phyloP scores from a whole-genome alignment of 768 basidiomycete genomes.

The Leccinellum rugosiceps region DNA sequence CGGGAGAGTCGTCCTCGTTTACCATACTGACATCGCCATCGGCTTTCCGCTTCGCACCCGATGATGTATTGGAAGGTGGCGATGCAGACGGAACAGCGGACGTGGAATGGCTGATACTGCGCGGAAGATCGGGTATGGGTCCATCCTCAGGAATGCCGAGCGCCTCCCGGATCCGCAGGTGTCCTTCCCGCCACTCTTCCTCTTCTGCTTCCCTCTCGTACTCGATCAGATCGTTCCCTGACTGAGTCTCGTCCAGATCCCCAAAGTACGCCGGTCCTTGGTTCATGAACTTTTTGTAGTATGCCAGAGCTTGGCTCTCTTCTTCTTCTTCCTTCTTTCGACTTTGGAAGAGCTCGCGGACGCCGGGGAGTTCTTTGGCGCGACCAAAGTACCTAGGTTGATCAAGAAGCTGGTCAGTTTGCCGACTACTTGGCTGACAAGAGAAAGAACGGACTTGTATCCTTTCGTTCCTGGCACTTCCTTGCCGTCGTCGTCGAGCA shows the following conservation, averaged over 20 bases:
- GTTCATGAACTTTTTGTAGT: constrained; percentile 85
- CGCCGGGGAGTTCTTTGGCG: constrained; percentile 93
- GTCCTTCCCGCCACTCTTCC: constrained; percentile 69
- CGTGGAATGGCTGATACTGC: constrained; percentile 11
- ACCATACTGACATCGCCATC: constrained; percentile 39
- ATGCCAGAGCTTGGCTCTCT: constrained; percentile 70
- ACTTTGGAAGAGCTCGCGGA: constrained; percentile 89
- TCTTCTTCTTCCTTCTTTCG: constrained; percentile 86
- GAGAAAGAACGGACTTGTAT: constrained; percentile 72
- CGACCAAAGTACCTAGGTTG: constrained; percentile 88
- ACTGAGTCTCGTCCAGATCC: constrained; percentile 72
- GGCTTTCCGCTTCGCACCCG: constrained; percentile 55
- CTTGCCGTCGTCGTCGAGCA: constrained; percentile 92
- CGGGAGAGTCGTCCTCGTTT: constrained; percentile 27
- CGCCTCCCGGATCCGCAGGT: constrained; percentile 48
- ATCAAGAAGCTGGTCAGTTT: neutral
- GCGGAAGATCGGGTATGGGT: constrained; percentile 51
- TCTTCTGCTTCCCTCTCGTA: constrained; percentile 73
- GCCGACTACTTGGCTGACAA: neutral
- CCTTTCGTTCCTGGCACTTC: constrained; percentile 97
- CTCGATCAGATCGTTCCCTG: constrained; percentile 58
- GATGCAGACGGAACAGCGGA: constrained; percentile 14
- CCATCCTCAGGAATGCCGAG: constrained; percentile 52
- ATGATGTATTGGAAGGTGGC: constrained; percentile 18
- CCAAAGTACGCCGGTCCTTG: constrained; percentile 90